Base-by-base conservation (phyloP, 768 basidiomycete species). In the Boletus edulis region DNA sequence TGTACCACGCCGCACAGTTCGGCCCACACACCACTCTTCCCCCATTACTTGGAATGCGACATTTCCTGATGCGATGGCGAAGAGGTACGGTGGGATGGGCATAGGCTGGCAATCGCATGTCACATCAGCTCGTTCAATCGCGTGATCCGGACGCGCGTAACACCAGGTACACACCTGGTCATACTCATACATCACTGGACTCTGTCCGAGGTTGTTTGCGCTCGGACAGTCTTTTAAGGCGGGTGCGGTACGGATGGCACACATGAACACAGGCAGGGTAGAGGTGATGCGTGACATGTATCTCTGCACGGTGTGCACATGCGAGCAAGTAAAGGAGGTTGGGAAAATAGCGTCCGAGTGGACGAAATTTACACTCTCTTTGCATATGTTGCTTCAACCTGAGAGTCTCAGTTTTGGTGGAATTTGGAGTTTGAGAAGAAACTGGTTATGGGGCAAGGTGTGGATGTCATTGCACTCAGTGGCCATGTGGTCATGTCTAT, bases 21-120 rank as follows among this genome's bases (percentile, higher is more conserved):
- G n/a, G n/a, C n/a, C n/a, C n/a, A n/a, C n/a, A n/a, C n/a, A n/a
- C n/a, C 37, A 38, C 13, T 17, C 5, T 86, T 29, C 84, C 88
- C 46, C 81, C 72, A 13, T 78, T 38, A 75, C 71, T 11, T 81
- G 73, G 68, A 94, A 91, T 0, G 81, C 62, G 10, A 38, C 17
- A 12, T 38, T 17, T 6, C 37, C 37, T 13, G 37, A 38, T 15
- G 37, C 94, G 49, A 98, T 87, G 7, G 95, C 95, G 55, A 97
- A 80, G 32, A 98, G 76, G 68, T 98, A 97, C 0, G 87, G 84
- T 1, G 95, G 91, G 52, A 97, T 94, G 8, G 89, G 83, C 12
- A 91, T 79, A 6, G 89, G 87, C 90, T 58, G 22, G 31, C 5
- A 18, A 5, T 31, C 37, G 5, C 4, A 17, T 24, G 13, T 12